These are phyloP conservation scores for Tribonema minus DNA, from an alignment of 108 stramenopile genomes.

Conservation along the genomic window DNA sequence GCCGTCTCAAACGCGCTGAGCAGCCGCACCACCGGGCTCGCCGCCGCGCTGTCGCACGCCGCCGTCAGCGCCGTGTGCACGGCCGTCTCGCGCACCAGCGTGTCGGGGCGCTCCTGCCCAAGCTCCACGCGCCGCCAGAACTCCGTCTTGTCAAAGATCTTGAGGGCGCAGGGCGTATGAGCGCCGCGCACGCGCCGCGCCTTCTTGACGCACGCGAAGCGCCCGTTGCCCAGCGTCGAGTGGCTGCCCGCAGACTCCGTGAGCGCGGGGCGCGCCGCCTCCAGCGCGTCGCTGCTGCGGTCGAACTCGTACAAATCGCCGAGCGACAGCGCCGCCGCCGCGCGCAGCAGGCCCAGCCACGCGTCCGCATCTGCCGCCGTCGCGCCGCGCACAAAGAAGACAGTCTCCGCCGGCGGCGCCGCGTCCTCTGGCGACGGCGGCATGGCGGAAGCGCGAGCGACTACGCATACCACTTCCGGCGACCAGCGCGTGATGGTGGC, in stretches of 20 bases:
- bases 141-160: constrained; percentile 77
- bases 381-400: background rate
- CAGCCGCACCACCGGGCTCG: constrained; percentile 60
- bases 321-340: background rate
- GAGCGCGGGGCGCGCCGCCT: background rate
- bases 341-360: background rate
- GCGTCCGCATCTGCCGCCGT: background rate
- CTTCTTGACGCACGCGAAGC: background rate
- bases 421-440: background rate
- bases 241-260: background rate
- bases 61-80: constrained; percentile 45
- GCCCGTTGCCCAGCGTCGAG: background rate
- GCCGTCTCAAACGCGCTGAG: constrained; percentile 76
- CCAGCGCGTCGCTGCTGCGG: background rate
- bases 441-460: background rate
- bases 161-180: constrained; percentile 61
- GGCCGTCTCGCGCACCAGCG: constrained; percentile 74
- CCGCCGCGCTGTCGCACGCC: constrained; percentile 63
- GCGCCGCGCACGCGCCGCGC: background rate
- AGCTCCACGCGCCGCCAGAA: constrained; percentile 77
- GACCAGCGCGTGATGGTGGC: background rate
- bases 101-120: constrained; percentile 76
- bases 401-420: background rate
- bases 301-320: background rate
- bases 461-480: background rate